Evolutionary conservation across 805 yeast species (phyloP).

Genomic region (Lachancea mirantina): DNA sequence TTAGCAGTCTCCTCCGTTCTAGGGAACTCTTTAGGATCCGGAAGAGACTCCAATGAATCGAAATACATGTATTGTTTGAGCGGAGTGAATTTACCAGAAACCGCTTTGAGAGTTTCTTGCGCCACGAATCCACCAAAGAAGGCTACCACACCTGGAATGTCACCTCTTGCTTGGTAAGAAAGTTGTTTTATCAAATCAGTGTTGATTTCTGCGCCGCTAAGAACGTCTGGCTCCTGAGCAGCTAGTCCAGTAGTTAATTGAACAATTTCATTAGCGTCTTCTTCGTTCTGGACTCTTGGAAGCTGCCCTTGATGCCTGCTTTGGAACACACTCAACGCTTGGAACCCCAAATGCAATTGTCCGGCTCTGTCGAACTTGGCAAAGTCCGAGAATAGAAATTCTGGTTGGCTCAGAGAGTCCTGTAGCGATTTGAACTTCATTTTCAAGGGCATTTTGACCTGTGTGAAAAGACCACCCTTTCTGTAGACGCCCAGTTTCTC

Average conservation of each 20-base stretch:
- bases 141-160: constrained; percentile 82
- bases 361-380: constrained; percentile 92
- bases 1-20: constrained; percentile 66
- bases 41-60: constrained; percentile 89
- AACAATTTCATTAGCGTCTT: constrained; percentile 64
- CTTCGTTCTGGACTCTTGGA: constrained; percentile 70
- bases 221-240: constrained; percentile 43
- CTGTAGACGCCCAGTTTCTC: constrained; percentile 56
- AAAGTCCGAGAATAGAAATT: constrained; percentile 72
- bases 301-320: constrained; percentile 52
- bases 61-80: constrained; percentile 86
- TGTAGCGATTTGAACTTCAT: constrained; percentile 56
- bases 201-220: constrained; percentile 49
- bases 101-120: constrained; percentile 92
- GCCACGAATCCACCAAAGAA: constrained; percentile 92
- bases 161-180: constrained; percentile 84
- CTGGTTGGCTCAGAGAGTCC: constrained; percentile 70
- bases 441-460: constrained; percentile 76
- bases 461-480: constrained; percentile 86
- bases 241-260: constrained; percentile 54
- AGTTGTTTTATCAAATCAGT: constrained; percentile 62
- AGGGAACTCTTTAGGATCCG: constrained; percentile 47
- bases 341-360: constrained; percentile 86
- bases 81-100: constrained; percentile 93
- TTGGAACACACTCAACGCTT: constrained; percentile 74